A percentile compares a stretch with the other conserved stretches of the same genome.
Conservation (phyloP, 306 rosid species). For the Cicer cuneatum region DNA sequence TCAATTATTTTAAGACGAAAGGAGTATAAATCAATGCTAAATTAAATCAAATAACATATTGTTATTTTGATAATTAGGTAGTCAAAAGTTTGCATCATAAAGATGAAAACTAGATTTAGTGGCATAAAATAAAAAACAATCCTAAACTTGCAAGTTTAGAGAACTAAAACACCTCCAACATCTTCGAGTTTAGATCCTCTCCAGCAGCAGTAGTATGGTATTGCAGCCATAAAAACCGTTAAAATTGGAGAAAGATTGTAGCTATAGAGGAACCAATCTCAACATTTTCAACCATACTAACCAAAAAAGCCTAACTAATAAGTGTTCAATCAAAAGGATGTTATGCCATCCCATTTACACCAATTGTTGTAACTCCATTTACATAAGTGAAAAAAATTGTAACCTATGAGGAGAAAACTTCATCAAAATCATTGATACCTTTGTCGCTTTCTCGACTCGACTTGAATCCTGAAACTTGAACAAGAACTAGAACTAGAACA, state of each 20-base stretch:
- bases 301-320: constrained; percentile 27
- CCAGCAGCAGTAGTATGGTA: no score
- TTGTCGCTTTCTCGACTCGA: constrained; percentile 58
- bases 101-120: constrained; percentile 5
- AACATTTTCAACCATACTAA: constrained; percentile 33
- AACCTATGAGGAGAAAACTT: background rate
- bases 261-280: no score
- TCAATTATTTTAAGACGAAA: no score
- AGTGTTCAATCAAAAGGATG: constrained; percentile 49
- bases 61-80: background rate
- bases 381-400: background rate
- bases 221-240: no score
- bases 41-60: background rate
- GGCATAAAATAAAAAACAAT: background rate
- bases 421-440: constrained; percentile 57
- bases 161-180: no score
- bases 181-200: no score
- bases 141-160: constrained; percentile 12
- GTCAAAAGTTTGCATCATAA: constrained; percentile 9
- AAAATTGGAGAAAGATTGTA: no score
- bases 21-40: no score
- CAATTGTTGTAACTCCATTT: constrained; percentile 43
- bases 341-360: constrained; percentile 68
- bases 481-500: constrained; percentile 45
- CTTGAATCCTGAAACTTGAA: constrained; percentile 47